Evolutionary conservation across 768 basidiomycete species (phyloP).

Genomic region (Xanthoconium purpureum): DNA sequence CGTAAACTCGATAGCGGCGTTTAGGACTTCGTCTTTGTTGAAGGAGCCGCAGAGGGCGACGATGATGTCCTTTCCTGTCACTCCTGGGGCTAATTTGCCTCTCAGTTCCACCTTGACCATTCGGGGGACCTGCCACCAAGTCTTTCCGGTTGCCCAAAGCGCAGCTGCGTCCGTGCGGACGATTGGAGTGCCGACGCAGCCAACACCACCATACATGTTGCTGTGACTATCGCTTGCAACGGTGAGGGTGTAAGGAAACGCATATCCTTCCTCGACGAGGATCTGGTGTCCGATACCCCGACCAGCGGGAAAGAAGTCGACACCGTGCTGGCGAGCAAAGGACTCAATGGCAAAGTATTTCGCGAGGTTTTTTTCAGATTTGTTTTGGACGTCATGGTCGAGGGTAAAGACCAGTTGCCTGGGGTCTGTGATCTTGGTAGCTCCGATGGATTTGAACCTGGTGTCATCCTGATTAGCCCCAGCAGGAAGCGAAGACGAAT

Average conservation of each 20-base stretch:
- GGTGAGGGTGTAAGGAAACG: constrained; percentile 92
- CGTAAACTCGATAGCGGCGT: constrained; percentile 94
- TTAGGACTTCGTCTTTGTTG: constrained; percentile 95
- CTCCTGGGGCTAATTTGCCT: constrained; percentile 79
- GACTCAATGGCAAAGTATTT: constrained; percentile 92
- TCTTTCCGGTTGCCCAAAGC: constrained; percentile 96
- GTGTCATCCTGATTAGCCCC: background rate
- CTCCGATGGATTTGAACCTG: constrained; percentile 94
- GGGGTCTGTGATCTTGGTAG: constrained; percentile 75
- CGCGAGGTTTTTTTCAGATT: constrained; percentile 79
- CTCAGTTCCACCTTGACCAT: constrained; percentile 93
- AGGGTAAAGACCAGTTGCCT: constrained; percentile 92
- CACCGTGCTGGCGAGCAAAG: constrained; percentile 77
- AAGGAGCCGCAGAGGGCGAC: constrained; percentile 95
- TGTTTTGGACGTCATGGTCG: constrained; percentile 98
- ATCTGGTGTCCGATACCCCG: constrained; percentile 98
- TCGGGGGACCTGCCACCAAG: constrained; percentile 99
- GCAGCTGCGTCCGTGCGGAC: constrained; percentile 94
- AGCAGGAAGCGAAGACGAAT: background rate
- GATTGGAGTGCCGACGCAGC: constrained; percentile 95
- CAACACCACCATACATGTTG: constrained; percentile 99
- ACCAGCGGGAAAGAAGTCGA: constrained; percentile 98
- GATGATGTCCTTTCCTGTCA: constrained; percentile 98
- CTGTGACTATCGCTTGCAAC: constrained; percentile 96
- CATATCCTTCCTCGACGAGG: constrained; percentile 97